Percentiles rank a stretch among this genome's conserved stretches.
phyloP scores from a whole-genome alignment of 2,329 filamentous ascomycete genomes.

The Huntiella abstrusa region DNA sequence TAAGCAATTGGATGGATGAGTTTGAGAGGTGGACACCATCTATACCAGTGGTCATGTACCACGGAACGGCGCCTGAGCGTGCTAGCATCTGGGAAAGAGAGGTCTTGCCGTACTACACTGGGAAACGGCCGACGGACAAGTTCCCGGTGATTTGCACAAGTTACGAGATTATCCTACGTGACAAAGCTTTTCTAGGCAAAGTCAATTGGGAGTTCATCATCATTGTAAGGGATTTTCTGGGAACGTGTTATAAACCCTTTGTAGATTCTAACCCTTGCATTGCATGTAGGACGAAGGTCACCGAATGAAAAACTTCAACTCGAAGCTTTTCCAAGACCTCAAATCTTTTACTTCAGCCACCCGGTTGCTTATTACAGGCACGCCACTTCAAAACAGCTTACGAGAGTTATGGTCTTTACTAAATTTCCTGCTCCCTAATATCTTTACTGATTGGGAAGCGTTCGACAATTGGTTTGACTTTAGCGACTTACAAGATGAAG shows the following conservation, averaged over 20 bases:
- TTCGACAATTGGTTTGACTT: constrained; percentile 98
- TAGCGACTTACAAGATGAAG: constrained; percentile 70
- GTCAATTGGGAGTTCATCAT: constrained; percentile 97
- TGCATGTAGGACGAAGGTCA: constrained; percentile 66
- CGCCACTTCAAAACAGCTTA: constrained; percentile 86
- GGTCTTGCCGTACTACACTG: constrained; percentile 50
- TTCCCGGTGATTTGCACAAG: constrained; percentile 91
- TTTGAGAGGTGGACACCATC: constrained; percentile 78
- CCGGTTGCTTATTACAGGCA: constrained; percentile 80
- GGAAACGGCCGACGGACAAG: constrained; percentile 24
- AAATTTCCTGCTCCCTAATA: constrained; percentile 79
- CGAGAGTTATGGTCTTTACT: constrained; percentile 88
- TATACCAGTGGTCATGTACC: constrained; percentile 80
- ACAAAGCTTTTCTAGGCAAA: constrained; percentile 59
- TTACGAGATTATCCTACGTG: constrained; percentile 90
- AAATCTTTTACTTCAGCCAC: constrained; percentile 81
- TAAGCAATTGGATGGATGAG: constrained; percentile 92
- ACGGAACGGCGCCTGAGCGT: constrained; percentile 65
- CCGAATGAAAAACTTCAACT: constrained; percentile 91
- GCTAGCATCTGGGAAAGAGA: constrained; percentile 52
- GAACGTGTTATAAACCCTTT: neutral
- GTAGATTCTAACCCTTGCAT: constrained; percentile 3
- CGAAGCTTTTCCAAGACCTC: constrained; percentile 73
- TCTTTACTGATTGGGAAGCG: constrained; percentile 82
- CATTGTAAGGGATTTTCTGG: constrained; percentile 37